Base-by-base conservation (phyloP, 2,329 filamentous ascomycete genomes). In the Penicillium sp. region DNA sequence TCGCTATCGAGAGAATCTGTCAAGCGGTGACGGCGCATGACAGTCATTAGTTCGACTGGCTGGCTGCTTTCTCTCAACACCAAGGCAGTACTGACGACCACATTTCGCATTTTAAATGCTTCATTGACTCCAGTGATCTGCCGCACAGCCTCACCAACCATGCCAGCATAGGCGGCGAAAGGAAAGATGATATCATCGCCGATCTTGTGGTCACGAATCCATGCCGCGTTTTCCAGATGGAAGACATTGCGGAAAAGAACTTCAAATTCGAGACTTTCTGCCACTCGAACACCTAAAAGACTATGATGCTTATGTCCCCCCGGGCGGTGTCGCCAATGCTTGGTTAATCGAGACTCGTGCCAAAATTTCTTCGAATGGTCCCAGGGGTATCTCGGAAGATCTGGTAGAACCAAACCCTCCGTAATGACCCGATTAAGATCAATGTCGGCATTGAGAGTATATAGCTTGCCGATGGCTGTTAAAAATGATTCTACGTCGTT, bases 211-310 rank as follows among this genome's bases (percentile, higher is more conserved):
- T 74, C 70, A 1, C 46, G 42, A 10, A 75, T 53, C 72, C 73
- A 75, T 0, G 70, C 60, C 0, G 67, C 59, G 37, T 72, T 62
- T 1, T 60, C 54, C 0, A 69, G 39, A 0, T 63, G 57, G 1
- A 75, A 50, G 8, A 66, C 25, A 33, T 73, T 70, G 26, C 77
- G 65, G 77, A 78, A 84, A 0, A 58, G 50, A 0, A 78, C 77
- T 10, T 75, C 66, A 1, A 69, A 31, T 11, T 64, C 58, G 8
- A 60, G 54, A 21, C 64, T 61, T 58, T 76, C 76, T 26, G 65
- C 53, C 26, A 68, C 54, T 2, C 69, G 69, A 2, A 44, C 37
- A 5, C 66, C 67, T 1, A 70, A 19, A 48, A 72, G 47, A 55
- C 68, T 63, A 51, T 73, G 69, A 47, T 56, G 49, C 1, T 58